Base-by-base conservation (phyloP, 768 basidiomycete genomes). In the Trametes elegans region DNA sequence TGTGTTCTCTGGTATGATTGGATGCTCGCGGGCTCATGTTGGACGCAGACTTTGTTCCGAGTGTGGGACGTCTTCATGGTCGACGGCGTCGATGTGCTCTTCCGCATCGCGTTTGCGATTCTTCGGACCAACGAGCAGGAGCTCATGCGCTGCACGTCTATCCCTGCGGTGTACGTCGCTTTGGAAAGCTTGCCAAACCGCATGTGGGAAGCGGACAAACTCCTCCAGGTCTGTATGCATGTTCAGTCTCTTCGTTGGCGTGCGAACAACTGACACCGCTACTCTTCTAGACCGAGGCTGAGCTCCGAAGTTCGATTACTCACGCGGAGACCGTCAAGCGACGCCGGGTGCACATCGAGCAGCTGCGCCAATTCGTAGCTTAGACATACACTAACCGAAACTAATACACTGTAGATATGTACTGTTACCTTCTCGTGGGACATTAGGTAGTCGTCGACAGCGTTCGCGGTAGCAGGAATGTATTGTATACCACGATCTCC, bases 61-160 rank as follows among this genome's bases (percentile, higher is more conserved):
- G 86, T 98, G 6, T 98, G 97, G 95, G 96, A 99, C 64, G 79
- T 97, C 18, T 91, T 98, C 71, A 83, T 98, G 53, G 85, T 95
- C 2, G 93, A 97, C 64, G 96, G 96, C 1, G 76, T 93, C 23
- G 93, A 95, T 61, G 89, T 93, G 5, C 78, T 96, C 16, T 94
- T 94, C 72, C 85, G 95, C n/a, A 71, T 95, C 41, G 93, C 94
- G 0, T 76, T 98, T 36, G 88, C 84, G 18, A 92, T 98, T 36
- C 76, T 99, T 45, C 87, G 87, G 53, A 80, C 76, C 54, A 91
- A 90, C 69, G 92, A 96, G 68, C 76, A 77, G 36, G 94, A 97
- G 61, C 80, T 99, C 0, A 73, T 96, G 21, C 79, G 79, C 0
- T 93, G 91, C 67, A 84, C 90, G 60, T 92, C 90, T 1, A 87